phyloP scores from a whole-genome alignment of 176 grass and related monocot genomes.

The Triticum timopheevii region DNA sequence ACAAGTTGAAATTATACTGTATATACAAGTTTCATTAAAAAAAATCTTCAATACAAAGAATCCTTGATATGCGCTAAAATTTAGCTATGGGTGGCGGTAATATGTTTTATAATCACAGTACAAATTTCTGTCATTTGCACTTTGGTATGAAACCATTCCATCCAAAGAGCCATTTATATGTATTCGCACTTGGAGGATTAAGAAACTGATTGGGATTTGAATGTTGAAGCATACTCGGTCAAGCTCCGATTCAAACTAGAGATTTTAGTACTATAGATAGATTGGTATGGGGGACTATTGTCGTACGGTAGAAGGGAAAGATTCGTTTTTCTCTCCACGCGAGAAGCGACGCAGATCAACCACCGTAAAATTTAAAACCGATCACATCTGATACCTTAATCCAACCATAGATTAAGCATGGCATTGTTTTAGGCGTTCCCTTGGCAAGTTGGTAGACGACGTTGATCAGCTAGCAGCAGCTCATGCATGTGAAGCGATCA shows the following conservation, averaged over 20 bases:
- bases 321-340: not conserved
- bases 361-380: not conserved
- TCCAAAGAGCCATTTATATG: too few relatives aligned
- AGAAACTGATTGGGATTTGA: not conserved
- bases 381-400: constrained; percentile 21
- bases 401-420: constrained; percentile 13
- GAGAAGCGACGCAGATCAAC: constrained; percentile 17
- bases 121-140: too few relatives aligned
- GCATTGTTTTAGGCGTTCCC: not conserved
- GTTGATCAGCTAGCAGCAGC: not conserved
- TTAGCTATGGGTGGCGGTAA: too few relatives aligned
- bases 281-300: not conserved
- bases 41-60: not conserved
- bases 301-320: not conserved
- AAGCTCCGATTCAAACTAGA: not conserved
- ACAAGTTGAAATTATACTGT: not conserved
- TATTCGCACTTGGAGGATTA: too few relatives aligned
- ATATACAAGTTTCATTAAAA: not conserved
- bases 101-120: too few relatives aligned
- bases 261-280: not conserved
- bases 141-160: too few relatives aligned
- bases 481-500: constrained; percentile 30
- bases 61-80: too few relatives aligned
- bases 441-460: not conserved
- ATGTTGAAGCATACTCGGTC: not conserved